Conservation (phyloP, 208 protist species). For the Acanthamoeba lenticulata region DNA sequence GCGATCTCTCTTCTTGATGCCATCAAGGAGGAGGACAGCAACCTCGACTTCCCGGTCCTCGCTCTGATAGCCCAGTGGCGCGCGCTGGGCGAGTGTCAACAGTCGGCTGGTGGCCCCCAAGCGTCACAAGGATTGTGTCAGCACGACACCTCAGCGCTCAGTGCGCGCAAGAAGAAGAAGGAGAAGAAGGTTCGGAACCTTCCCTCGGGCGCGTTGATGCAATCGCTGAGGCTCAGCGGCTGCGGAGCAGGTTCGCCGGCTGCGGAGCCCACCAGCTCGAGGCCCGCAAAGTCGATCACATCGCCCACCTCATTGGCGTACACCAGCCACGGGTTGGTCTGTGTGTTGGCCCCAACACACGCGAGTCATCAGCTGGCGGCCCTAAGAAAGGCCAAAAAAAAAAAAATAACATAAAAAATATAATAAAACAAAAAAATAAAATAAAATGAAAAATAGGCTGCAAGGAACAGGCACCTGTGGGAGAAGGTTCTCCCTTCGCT, state of each 20-base stretch:
- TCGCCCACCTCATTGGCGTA: not conserved
- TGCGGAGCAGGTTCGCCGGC: not conserved
- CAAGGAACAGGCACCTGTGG: not conserved
- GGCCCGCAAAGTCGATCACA: not conserved
- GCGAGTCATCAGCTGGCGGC: no score
- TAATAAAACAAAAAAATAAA: no score
- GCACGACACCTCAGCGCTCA: no score
- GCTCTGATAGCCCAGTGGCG: not conserved
- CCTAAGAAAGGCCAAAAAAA: no score
- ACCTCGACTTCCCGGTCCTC: not conserved
- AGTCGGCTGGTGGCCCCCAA: not conserved
- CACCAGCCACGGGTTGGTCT: slow-evolving; percentile 1
- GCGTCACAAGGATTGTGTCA: no score
- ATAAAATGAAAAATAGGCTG: no score
- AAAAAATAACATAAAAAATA: no score
- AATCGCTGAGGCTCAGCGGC: not conserved
- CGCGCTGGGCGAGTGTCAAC: not conserved
- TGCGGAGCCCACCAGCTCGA: not conserved
- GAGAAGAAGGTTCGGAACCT: not conserved
- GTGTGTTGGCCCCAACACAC: no score
- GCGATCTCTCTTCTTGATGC: no score
- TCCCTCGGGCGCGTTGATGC: not conserved
- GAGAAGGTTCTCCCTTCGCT: not conserved
- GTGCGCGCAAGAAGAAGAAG: no score
- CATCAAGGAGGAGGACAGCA: no score